Percentiles rank a stretch among this genome's conserved stretches.
These are phyloP conservation scores for Botryotinia narcissicola DNA, from an alignment of 2,329 filamentous ascomycete species.

Conservation along the genomic window DNA sequence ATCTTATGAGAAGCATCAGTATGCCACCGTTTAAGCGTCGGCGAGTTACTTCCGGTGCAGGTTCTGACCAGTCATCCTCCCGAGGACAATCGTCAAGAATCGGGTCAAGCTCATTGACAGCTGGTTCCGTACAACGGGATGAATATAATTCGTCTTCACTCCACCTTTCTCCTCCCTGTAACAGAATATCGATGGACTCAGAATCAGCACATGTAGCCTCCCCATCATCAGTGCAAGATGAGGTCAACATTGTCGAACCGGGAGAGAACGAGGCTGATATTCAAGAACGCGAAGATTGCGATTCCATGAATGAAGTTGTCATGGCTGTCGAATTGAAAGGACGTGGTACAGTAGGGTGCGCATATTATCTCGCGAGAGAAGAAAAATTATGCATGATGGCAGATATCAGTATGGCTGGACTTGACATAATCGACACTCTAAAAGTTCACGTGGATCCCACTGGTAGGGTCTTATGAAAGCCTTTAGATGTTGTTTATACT, in stretches of 20 bases:
- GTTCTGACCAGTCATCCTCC: constrained; percentile 25
- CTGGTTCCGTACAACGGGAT: constrained; percentile 27
- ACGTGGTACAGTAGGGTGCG: constrained; percentile 73
- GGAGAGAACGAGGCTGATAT: constrained; percentile 38
- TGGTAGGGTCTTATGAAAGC: not conserved
- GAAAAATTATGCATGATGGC: constrained; percentile 73
- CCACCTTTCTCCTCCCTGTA: constrained; percentile 24
- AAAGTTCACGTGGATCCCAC: constrained; percentile 55
- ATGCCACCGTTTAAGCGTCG: constrained; percentile 33
- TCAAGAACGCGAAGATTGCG: constrained; percentile 43
- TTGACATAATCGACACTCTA: constrained; percentile 65
- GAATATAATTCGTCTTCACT: constrained; percentile 25
- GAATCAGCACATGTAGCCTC: constrained; percentile 20
- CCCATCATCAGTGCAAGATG: constrained; percentile 18
- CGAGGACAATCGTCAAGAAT: constrained; percentile 16
- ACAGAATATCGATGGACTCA: constrained; percentile 27
- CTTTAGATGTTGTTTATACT: not conserved
- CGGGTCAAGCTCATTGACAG: constrained; percentile 25
- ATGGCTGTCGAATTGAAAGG: constrained; percentile 77
- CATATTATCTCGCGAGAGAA: constrained; percentile 72
- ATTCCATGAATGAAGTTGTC: constrained; percentile 64
- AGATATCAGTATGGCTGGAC: constrained; percentile 67
- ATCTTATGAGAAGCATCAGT: not conserved
- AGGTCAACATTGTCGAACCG: constrained; percentile 20
- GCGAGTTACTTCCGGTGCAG: constrained; percentile 15